Conservation (phyloP, 2,329 filamentous ascomycete species). For the Cladosporium cucumerinum region DNA sequence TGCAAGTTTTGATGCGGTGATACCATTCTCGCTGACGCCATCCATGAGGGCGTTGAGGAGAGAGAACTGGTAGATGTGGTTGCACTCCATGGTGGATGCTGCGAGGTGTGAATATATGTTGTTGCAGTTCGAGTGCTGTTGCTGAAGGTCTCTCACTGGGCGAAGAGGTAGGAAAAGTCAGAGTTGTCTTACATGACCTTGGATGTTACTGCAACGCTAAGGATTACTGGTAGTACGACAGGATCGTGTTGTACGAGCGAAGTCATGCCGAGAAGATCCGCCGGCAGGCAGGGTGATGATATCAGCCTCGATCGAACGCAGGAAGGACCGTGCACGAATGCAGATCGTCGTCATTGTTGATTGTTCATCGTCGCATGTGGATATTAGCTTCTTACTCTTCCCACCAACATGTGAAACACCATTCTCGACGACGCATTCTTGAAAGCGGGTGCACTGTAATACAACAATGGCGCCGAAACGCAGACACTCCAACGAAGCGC, state of each 20-base stretch:
- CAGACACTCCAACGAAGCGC: conserved; percentile 22
- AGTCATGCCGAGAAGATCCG: conserved; percentile 12
- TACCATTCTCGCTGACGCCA: conserved; percentile 46
- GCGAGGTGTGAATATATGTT: neutral
- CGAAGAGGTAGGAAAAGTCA: neutral
- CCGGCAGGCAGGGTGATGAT: neutral
- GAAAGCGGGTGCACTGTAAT: neutral
- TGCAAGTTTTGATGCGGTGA: conserved; percentile 45
- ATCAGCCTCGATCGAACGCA: neutral
- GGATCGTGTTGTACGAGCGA: conserved; percentile 9
- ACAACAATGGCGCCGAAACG: conserved; percentile 31
- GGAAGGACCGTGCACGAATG: neutral
- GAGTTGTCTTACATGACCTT: conserved; percentile 3
- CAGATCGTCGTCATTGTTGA: conserved; percentile 3
- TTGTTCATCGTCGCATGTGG: neutral
- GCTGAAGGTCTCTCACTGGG: neutral
- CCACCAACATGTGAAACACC: neutral
- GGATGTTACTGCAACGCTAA: neutral
- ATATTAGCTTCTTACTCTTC: neutral
- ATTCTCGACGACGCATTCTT: neutral
- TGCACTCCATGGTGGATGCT: conserved; percentile 30
- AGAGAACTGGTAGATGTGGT: conserved; percentile 45
- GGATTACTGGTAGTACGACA: neutral
- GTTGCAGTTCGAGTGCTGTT: neutral
- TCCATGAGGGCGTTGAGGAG: conserved; percentile 45